These are phyloP conservation scores for Apiospora hydei DNA, from an alignment of 2,329 filamentous ascomycete genomes.

Conservation along the genomic window DNA sequence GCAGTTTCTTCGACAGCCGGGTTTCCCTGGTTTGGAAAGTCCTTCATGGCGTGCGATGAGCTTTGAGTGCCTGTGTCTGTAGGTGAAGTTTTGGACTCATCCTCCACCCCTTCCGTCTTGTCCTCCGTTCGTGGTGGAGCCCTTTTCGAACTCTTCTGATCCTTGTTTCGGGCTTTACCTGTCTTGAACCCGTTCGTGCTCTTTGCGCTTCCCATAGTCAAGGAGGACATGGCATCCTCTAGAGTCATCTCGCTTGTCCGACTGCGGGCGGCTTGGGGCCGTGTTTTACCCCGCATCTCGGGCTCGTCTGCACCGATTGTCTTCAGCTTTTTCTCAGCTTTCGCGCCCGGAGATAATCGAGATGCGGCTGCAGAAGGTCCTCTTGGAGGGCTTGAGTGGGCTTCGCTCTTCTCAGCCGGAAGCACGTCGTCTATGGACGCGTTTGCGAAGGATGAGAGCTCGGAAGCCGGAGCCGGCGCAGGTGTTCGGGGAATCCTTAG, in stretches of 20 bases:
- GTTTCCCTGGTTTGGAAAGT: background rate
- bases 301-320: background rate
- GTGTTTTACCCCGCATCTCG: background rate
- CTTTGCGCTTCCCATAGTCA: slow-evolving; percentile 27
- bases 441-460: slow-evolving; percentile 44
- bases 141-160: background rate
- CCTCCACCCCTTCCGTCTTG: background rate
- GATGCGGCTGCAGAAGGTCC: background rate
- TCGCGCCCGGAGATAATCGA: background rate
- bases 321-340: background rate
- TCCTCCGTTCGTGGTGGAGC: background rate
- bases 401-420: background rate
- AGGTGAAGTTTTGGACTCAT: slow-evolving; percentile 33
- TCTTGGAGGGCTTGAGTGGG: no score
- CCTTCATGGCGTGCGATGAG: background rate
- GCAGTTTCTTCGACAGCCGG: slow-evolving; percentile 14
- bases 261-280: slow-evolving; percentile 3
- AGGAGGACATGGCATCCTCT: slow-evolving; percentile 14
- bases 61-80: background rate
- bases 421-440: slow-evolving; percentile 44
- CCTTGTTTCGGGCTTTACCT: background rate
- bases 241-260: background rate
- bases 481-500: background rate
- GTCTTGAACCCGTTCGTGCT: slow-evolving; percentile 23
- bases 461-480: slow-evolving; percentile 35